These are phyloP conservation scores for Linderniella brevidens DNA, from an alignment of 257 asterid genomes.

Conservation along the genomic window DNA sequence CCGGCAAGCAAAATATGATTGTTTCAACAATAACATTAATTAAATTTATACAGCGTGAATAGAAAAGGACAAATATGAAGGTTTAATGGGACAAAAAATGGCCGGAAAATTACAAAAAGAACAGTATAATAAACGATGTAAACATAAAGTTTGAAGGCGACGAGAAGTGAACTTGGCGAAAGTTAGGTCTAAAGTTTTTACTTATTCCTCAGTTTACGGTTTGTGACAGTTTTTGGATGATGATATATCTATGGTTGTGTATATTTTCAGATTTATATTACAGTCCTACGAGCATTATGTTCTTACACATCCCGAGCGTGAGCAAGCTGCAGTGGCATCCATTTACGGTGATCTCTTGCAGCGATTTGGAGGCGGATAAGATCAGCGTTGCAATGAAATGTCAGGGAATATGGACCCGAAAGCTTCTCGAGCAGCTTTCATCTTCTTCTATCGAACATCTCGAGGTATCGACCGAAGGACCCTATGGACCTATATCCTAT, in stretches of 20 bases:
- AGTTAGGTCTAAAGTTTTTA: no score
- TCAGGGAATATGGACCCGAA: constrained; percentile 56
- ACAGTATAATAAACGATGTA: no score
- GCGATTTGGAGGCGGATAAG: constrained; percentile 35
- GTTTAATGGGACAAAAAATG: no score
- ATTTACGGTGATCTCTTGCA: constrained; percentile 43
- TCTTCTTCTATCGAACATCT: constrained; percentile 33
- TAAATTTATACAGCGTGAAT: no score
- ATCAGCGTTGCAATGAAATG: constrained; percentile 39
- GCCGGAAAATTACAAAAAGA: no score
- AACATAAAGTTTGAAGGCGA: background rate
- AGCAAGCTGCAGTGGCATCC: constrained; percentile 80
- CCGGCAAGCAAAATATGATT: no score
- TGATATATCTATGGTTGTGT: background rate
- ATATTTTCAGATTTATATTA: constrained; percentile 25
- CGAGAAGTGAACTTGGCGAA: no score
- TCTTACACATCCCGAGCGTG: constrained; percentile 38
- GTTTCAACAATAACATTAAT: no score
- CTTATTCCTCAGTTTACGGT: no score
- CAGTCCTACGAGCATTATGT: constrained; percentile 45
- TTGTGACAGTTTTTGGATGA: no score
- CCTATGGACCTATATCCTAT: constrained; percentile 55
- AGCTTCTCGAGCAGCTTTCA: constrained; percentile 30
- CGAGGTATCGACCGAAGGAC: constrained; percentile 48
- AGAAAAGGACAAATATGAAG: no score